Evolutionary conservation across 768 basidiomycete species (phyloP), one percentile per base, ranked within the genome.

Genomic region (Auricularia sp.): DNA sequence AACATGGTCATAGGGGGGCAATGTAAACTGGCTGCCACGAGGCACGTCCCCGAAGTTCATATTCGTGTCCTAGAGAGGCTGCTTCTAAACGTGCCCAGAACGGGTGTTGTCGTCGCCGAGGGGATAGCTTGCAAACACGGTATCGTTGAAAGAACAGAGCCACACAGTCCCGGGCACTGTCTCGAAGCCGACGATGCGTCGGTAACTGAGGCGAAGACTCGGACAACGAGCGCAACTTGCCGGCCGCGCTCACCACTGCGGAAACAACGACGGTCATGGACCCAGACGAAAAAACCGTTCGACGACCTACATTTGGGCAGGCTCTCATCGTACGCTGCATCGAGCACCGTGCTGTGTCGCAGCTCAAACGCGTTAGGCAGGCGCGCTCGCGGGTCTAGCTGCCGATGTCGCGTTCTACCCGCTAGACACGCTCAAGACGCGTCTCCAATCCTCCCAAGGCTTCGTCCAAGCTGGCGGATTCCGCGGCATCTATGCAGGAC

Each of bases 381-480:
- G 96, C 33, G 95, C 90, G 23, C 74, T 87, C n/a, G 93, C 97
- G 36, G 96, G 96, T 34, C 89, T 92, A 7, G 82, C 93, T 2
- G 96, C 98, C 18, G 96, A 99, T 76, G 82, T 98, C 56, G 82
- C 97, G 23, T 95, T 99, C 78, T 99, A 93, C 74, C 96, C 96
- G 1, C 86, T 99, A 64, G 96, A 99, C 77, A 97, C 96, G 0
- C 76, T 98, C 73, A 99, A 99, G 77, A 98, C 97, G 44, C 87
- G 96, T 60, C 81, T 97, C 39, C 96, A 99, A 71, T 89, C 93
- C 5, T 73, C 85, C 2, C 87, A 91, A 70, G 97, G 96, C 18
- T 98, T 99, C 74, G 72, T 84, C 56, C 77, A 79, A 35, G 87
- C 93, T 2, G 96, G 96, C 16, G 97, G 94, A 0, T 91, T 98